phyloP scores from a whole-genome alignment of 1,139 yeast genomes.

The Saccharomyces hybrid region DNA sequence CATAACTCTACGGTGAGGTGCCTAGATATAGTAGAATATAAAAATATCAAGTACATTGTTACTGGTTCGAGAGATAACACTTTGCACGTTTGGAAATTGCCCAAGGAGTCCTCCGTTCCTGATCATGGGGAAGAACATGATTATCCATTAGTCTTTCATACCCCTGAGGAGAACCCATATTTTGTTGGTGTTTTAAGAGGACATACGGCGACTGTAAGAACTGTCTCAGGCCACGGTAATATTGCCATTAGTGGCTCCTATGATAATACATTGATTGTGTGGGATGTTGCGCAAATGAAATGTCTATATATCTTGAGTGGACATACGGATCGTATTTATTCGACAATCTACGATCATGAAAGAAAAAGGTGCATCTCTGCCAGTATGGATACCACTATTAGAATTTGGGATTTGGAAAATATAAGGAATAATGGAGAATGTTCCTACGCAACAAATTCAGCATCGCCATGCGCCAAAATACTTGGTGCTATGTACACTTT shows the following conservation, averaged over 20 bases:
- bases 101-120: slow-evolving; percentile 37
- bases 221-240: slow-evolving; percentile 81
- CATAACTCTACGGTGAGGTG: slow-evolving; percentile 91
- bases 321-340: slow-evolving; percentile 82
- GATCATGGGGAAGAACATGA: slow-evolving; percentile 29
- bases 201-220: slow-evolving; percentile 79
- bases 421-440: slow-evolving; percentile 26
- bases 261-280: slow-evolving; percentile 82
- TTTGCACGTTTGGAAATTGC: slow-evolving; percentile 81
- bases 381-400: slow-evolving; percentile 81
- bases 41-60: slow-evolving; percentile 57
- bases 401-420: slow-evolving; percentile 74
- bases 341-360: slow-evolving; percentile 71
- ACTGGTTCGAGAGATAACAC: slow-evolving; percentile 92
- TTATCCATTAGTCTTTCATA: slow-evolving; percentile 32
- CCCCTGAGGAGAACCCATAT: slow-evolving; percentile 54
- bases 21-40: slow-evolving; percentile 64
- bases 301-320: slow-evolving; percentile 73
- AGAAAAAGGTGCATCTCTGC: slow-evolving; percentile 83
- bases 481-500: slow-evolving; percentile 25
- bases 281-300: slow-evolving; percentile 73
- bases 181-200: slow-evolving; percentile 70
- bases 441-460: slow-evolving; percentile 19
- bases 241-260: slow-evolving; percentile 84
- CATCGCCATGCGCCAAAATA: slow-evolving; percentile 23